Conservation (phyloP, 805 yeast genomes). For the Gaillardinia entomophila region DNA sequence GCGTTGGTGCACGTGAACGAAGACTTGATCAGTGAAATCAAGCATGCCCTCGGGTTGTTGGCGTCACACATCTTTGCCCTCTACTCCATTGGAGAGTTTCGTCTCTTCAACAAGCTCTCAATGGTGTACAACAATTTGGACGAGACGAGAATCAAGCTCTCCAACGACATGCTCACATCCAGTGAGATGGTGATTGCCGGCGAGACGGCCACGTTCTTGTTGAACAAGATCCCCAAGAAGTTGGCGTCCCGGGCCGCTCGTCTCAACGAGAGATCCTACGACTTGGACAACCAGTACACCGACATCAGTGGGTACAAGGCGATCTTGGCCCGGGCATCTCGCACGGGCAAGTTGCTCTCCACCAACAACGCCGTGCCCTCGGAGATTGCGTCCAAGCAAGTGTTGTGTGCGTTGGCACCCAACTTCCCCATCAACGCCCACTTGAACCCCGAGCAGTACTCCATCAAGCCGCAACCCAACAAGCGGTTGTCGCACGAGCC, state of each 20-base stretch:
- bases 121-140: conserved; percentile 52
- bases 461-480: conserved; percentile 42
- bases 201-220: conserved; percentile 45
- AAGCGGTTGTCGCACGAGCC: conserved; percentile 44
- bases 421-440: conserved; percentile 55
- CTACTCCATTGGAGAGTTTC: conserved; percentile 66
- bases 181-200: conserved; percentile 45
- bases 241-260: conserved; percentile 40
- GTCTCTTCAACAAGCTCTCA: conserved; percentile 52
- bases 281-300: conserved; percentile 32
- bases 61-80: conserved; percentile 62
- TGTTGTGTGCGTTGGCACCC: conserved; percentile 65
- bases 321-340: conserved; percentile 56
- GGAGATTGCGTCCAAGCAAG: conserved; percentile 59
- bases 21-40: conserved; percentile 49
- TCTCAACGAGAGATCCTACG: conserved; percentile 32
- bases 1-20: conserved; percentile 38
- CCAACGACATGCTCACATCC: conserved; percentile 46
- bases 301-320: conserved; percentile 66
- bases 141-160: conserved; percentile 49
- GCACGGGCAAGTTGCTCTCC: conserved; percentile 52
- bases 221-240: conserved; percentile 57
- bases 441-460: conserved; percentile 16
- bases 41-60: conserved; percentile 50
- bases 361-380: conserved; percentile 43